phyloP scores from a whole-genome alignment of 164 flowering plant genomes.

The Macadamia tetraphylla region DNA sequence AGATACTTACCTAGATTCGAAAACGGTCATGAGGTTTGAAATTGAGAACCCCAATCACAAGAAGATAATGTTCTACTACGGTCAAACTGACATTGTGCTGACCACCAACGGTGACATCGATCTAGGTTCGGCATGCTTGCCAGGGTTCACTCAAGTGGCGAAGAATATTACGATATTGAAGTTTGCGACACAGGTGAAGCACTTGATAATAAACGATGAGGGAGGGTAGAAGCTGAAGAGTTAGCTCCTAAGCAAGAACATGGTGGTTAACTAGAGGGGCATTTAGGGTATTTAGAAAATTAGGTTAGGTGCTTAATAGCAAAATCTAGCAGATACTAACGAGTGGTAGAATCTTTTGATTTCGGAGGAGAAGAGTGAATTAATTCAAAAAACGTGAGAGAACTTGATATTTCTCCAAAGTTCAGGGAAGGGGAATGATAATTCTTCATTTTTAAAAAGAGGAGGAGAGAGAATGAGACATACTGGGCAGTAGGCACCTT shows the following conservation, averaged over 20 bases:
- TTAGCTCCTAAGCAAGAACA: conserved; percentile 15
- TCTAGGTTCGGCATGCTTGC: conserved; percentile 28
- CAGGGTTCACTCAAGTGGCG: conserved; percentile 34
- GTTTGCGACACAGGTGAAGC: conserved; percentile 23
- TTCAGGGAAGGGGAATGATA: no score
- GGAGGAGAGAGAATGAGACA: no score
- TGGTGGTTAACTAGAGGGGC: conserved; percentile 17
- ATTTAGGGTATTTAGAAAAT: no score
- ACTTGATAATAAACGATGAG: conserved; percentile 26
- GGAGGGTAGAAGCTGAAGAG: conserved; percentile 29
- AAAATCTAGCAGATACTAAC: no score
- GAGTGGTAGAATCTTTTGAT: no score
- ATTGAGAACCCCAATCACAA: conserved; percentile 41
- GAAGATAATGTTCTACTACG: conserved; percentile 31
- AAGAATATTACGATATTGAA: conserved; percentile 40
- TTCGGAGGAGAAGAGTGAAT: no score
- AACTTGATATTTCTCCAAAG: no score
- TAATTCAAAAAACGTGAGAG: no score
- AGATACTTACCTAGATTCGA: conserved; percentile 44
- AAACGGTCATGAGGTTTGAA: conserved; percentile 30
- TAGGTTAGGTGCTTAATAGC: no score
- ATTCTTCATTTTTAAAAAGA: no score
- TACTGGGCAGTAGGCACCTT: no score
- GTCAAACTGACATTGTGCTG: conserved; percentile 17
- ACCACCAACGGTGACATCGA: conserved; percentile 22